Evolutionary conservation across 176 grass and related monocot species (phyloP), one percentile per base, ranked within the genome.

Genomic region (Metroxylon sagu): DNA sequence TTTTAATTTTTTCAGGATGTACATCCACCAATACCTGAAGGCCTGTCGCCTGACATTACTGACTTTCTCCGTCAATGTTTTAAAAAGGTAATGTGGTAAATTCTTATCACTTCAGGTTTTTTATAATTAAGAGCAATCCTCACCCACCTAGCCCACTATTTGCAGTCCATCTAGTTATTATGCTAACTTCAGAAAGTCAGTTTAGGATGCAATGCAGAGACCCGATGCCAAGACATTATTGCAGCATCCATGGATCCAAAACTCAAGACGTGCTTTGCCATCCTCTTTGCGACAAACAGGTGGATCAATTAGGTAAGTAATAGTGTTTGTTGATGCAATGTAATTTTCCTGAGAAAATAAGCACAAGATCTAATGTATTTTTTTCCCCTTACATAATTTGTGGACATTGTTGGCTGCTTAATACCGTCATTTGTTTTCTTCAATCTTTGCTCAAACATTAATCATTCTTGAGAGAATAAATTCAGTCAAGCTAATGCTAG

Each of bases 61-160:
- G 93, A 98, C 83, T 98, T 98, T 89, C 87, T 98, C 57, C 82
- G 79, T 35, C 88, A 85, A 56, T 98, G 93, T 81, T 98, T 98
- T 74, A 86, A 85, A 60, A 98, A 98, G 87, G 93, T 92, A 66
- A 52, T 43, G 35, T 10, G 12, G 8, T 43, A 43, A 43, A 43
- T 43, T 43, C 8, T 43, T 43, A 43, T 43, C 35, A 43, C 35
- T 8, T 35, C 8, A 14, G 35, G 29, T 14, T 43, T 7, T 43
- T 43, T 43, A 43, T 43, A 43, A 12, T 43, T 43, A 14, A 43
- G 35, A 43, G 35, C 35, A 43, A 43, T 12, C 12, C 35, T 43
- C 35, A 43, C 35, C 35, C 35, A 43, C 35, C 35, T 10, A 43
- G 35, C 1, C 61, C 52, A 17, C 0, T 56, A 26, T 64, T 74